These are phyloP conservation scores for Pleurozium schreberi DNA, from an alignment of 225 moss, liverwort and hornwort species.

Conservation along the genomic window DNA sequence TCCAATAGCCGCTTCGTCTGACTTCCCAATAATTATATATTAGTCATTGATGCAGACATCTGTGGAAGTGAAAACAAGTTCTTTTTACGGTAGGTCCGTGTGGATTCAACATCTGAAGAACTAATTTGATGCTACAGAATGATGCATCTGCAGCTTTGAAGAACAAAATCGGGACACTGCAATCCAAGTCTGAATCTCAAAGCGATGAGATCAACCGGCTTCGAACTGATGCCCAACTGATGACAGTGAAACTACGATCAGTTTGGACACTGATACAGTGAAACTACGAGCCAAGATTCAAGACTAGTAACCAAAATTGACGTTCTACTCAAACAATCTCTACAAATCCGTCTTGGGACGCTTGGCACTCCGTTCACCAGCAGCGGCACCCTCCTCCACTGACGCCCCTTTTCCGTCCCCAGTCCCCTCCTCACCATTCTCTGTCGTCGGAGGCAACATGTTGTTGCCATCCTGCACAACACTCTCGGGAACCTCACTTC, in stretches of 20 bases:
- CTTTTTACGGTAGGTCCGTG: background rate
- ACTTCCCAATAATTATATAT: background rate
- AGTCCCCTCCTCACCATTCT: background rate
- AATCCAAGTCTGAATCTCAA: constrained; percentile 62
- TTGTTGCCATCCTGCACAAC: background rate
- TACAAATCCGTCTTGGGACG: constrained; percentile 35
- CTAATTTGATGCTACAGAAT: background rate
- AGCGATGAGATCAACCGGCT: constrained; percentile 72
- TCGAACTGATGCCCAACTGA: constrained; percentile 43
- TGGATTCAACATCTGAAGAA: background rate
- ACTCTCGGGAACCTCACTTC: background rate
- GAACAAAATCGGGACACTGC: constrained; percentile 54
- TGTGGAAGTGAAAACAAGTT: background rate
- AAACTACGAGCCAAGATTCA: no score
- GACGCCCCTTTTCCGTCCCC: background rate
- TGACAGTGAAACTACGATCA: no score
- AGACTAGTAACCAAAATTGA: no score
- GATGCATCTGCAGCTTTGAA: constrained; percentile 43
- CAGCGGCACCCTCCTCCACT: background rate
- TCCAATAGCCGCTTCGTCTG: background rate
- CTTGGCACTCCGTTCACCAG: constrained; percentile 41
- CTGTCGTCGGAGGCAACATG: background rate
- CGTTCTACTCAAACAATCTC: no score
- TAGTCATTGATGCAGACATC: background rate
- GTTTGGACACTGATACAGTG: no score